A percentile compares a stretch with the other conserved stretches of the same genome.
phyloP scores from a whole-genome alignment of 2,329 filamentous ascomycete genomes.

The Parastagonospora nodorum region DNA sequence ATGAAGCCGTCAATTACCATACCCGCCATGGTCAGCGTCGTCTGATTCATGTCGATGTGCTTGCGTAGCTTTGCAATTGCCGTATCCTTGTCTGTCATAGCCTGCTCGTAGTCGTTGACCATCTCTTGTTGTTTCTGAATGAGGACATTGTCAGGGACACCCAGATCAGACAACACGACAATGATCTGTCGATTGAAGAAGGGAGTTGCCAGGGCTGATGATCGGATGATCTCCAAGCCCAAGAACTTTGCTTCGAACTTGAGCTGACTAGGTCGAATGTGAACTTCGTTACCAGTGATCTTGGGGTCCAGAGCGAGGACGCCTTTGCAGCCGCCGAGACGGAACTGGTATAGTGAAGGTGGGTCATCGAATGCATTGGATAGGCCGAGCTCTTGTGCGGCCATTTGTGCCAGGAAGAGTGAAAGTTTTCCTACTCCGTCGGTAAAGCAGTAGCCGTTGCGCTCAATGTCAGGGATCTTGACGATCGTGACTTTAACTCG shows the following conservation, averaged over 20 bases:
- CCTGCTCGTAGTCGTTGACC: conserved; percentile 69
- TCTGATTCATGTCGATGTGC: conserved; percentile 84
- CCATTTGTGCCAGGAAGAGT: conserved; percentile 71
- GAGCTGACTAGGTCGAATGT: conserved; percentile 81
- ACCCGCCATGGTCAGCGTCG: conserved; percentile 72
- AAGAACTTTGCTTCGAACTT: conserved; percentile 79
- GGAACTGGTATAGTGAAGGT: conserved; percentile 89
- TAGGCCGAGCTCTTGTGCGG: conserved; percentile 71
- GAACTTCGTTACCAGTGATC: conserved; percentile 69
- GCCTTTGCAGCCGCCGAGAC: conserved; percentile 90
- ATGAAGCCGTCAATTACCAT: conserved; percentile 85
- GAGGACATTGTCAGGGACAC: conserved; percentile 72
- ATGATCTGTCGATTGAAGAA: conserved; percentile 92
- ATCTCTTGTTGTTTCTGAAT: conserved; percentile 69
- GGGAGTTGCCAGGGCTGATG: conserved; percentile 75
- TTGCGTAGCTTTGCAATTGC: conserved; percentile 72
- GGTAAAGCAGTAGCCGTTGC: conserved; percentile 75
- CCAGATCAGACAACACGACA: conserved; percentile 77
- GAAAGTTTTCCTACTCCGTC: conserved; percentile 97
- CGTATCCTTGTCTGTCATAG: conserved; percentile 67
- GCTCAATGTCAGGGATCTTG: conserved; percentile 71
- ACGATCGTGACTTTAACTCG: conserved; percentile 64
- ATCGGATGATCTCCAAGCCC: conserved; percentile 82
- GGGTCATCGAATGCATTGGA: conserved; percentile 57
- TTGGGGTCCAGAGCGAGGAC: conserved; percentile 78